phyloP scores from a whole-genome alignment of 176 grass and related monocot species.

The Phoenix roebelenii region DNA sequence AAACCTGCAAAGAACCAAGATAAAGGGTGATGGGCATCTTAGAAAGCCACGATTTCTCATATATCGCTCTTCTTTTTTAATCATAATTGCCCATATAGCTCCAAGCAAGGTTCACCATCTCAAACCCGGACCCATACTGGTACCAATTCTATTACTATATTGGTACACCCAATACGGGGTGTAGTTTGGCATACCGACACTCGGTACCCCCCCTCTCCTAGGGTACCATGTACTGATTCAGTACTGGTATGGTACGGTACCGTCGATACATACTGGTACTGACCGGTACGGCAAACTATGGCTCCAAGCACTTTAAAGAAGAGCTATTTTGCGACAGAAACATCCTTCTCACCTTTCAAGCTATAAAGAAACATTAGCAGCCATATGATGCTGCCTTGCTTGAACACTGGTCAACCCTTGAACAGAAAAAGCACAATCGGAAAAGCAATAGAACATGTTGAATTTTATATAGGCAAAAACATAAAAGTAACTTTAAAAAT shows the following conservation, averaged over 20 bases:
- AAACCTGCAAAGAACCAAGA: constrained; percentile 88
- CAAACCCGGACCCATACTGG: too few relatives aligned
- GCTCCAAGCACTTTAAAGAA: constrained; percentile 38
- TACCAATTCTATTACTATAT: too few relatives aligned
- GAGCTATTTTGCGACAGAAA: too few relatives aligned
- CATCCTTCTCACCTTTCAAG: constrained; percentile 55
- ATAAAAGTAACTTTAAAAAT: background rate
- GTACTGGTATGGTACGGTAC: too few relatives aligned
- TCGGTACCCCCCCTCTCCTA: too few relatives aligned
- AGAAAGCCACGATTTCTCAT: constrained; percentile 31
- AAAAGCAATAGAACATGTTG: constrained; percentile 33
- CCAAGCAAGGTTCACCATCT: constrained; percentile 22
- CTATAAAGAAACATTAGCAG: constrained; percentile 50
- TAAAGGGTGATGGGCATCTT: constrained; percentile 74
- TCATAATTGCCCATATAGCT: constrained; percentile 30
- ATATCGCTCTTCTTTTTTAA: constrained; percentile 20
- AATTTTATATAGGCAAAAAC: background rate
- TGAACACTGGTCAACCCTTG: constrained; percentile 45
- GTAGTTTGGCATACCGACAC: too few relatives aligned
- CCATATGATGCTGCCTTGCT: constrained; percentile 49
- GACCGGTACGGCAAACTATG: background rate
- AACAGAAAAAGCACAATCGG: constrained; percentile 37
- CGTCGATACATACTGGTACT: too few relatives aligned
- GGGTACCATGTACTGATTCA: too few relatives aligned
- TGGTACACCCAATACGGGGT: too few relatives aligned